Evolutionary conservation across 2,329 filamentous ascomycete genomes (phyloP).

Genomic region (Aspergillus udagawae): DNA sequence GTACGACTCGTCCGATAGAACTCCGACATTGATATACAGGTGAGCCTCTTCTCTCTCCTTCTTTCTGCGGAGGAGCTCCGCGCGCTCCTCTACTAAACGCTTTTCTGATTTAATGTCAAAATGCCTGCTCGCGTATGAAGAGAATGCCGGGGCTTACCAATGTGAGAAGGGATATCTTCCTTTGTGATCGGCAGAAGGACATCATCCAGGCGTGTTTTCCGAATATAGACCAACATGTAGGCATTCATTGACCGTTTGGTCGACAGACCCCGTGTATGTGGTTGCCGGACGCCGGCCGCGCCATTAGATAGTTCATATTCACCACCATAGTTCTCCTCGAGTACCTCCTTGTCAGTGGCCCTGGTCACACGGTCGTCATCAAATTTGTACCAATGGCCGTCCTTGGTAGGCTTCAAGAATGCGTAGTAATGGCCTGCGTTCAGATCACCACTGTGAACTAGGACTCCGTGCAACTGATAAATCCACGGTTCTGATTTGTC

Average conservation of each 20-base stretch:
- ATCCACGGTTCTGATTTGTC: slow-evolving; percentile 85
- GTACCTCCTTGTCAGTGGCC: slow-evolving; percentile 81
- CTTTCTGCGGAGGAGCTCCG: slow-evolving; percentile 67
- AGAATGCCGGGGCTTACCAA: slow-evolving; percentile 53
- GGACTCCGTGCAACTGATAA: slow-evolving; percentile 89
- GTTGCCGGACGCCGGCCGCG: slow-evolving; percentile 56
- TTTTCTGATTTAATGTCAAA: slow-evolving; percentile 47
- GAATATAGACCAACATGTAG: slow-evolving; percentile 98
- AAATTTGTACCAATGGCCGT: slow-evolving; percentile 93
- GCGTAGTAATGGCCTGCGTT: slow-evolving; percentile 99
- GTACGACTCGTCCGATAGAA: slow-evolving; percentile 80
- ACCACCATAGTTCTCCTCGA: slow-evolving; percentile 96
- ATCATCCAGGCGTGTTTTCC: slow-evolving; percentile 77
- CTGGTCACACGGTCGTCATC: slow-evolving; percentile 97
- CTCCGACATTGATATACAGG: slow-evolving; percentile 79
- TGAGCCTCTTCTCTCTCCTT: slow-evolving; percentile 94
- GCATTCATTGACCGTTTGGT: slow-evolving; percentile 75
- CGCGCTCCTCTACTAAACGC: slow-evolving; percentile 77
- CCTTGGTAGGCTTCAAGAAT: slow-evolving; percentile 88
- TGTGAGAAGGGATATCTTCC: slow-evolving; percentile 74
- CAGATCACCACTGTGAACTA: slow-evolving; percentile 93
- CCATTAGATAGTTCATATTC: slow-evolving; percentile 65
- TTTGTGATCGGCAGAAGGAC: slow-evolving; percentile 73
- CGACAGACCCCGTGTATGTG: slow-evolving; percentile 61
- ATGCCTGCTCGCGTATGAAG: neutral